phyloP scores from a whole-genome alignment of 192 early-diverging fungal species.

The Coemansia sp. region DNA sequence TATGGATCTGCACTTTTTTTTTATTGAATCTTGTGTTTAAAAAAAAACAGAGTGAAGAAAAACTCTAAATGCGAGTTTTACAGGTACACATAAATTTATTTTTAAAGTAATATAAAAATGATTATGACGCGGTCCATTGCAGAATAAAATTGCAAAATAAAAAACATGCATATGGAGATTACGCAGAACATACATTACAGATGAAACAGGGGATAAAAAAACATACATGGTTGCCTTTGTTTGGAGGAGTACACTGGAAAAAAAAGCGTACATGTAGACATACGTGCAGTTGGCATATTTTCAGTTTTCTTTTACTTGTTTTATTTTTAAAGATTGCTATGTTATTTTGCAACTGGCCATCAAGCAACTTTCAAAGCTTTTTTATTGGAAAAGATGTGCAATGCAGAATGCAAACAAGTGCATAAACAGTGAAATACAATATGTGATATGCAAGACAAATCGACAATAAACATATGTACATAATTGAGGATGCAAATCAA shows the following conservation, averaged over 20 bases:
- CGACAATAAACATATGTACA: neutral
- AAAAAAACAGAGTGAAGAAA: neutral
- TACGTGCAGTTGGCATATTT: neutral
- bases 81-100: neutral
- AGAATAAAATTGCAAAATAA: neutral
- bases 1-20: too few relatives aligned
- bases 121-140: neutral
- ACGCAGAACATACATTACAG: neutral
- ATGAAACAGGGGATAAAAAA: neutral
- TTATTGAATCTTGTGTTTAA: too few relatives aligned
- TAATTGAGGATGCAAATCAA: neutral
- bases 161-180: neutral
- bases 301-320: neutral
- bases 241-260: neutral
- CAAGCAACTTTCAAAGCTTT: neutral
- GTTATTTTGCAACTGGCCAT: too few relatives aligned
- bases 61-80: neutral
- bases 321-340: too few relatives aligned
- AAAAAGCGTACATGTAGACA: neutral
- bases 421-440: slow-evolving; percentile 1
- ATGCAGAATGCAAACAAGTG: neutral
- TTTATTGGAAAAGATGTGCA: neutral
- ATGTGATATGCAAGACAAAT: neutral
- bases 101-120: neutral
- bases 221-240: neutral